phyloP scores from a whole-genome alignment of 225 moss, liverwort and hornwort genomes.

The Bryoerythrophyllum caledonicum region DNA sequence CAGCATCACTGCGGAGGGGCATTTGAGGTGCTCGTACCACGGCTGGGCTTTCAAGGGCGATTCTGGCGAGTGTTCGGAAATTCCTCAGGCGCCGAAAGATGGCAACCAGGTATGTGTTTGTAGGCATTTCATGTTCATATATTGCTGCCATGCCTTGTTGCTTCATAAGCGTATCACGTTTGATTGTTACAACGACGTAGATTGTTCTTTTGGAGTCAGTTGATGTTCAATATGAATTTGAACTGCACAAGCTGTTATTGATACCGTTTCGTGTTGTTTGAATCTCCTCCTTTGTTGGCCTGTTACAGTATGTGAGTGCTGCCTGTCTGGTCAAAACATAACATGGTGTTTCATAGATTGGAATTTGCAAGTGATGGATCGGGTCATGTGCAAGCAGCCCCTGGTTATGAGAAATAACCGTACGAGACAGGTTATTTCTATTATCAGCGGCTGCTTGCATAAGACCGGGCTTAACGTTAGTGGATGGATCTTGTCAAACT shows the following conservation, averaged over 20 bases:
- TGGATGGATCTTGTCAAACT: too few relatives aligned
- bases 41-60: conserved; percentile 86
- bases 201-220: background rate
- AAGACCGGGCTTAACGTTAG: too few relatives aligned
- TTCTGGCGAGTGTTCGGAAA: conserved; percentile 67
- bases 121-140: background rate
- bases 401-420: too few relatives aligned
- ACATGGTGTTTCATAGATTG: background rate
- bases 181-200: background rate
- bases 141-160: background rate
- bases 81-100: conserved; percentile 71
- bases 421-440: too few relatives aligned
- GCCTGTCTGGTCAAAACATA: conserved; percentile 1
- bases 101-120: conserved; percentile 28
- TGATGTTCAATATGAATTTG: background rate
- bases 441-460: too few relatives aligned
- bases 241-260: background rate
- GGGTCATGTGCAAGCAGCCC: too few relatives aligned
- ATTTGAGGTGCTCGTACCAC: conserved; percentile 89
- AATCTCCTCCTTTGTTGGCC: background rate
- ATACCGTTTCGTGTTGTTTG: background rate
- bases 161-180: background rate
- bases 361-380: background rate
- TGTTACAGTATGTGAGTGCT: background rate
- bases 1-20: conserved; percentile 80